Conservation (phyloP, 2,329 filamentous ascomycete genomes). For the Fusarium drepaniforme region DNA sequence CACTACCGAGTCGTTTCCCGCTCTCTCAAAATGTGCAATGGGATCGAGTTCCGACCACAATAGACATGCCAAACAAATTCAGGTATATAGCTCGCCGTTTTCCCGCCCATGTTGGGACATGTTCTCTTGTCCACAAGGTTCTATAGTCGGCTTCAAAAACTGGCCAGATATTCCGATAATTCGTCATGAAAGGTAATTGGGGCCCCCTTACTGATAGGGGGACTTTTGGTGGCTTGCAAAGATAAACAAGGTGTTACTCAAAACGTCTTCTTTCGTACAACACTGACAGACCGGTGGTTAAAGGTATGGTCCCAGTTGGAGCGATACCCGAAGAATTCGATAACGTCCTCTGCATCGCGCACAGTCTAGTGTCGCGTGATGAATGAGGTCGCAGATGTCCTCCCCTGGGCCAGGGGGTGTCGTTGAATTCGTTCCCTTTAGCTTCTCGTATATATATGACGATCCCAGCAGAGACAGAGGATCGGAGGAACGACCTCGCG, state of each 20-base stretch:
- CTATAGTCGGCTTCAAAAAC: neutral
- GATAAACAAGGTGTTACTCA: neutral
- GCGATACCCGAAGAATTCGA: neutral
- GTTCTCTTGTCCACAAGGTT: neutral
- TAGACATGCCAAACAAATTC: neutral
- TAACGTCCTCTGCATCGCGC: neutral
- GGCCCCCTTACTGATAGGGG: neutral
- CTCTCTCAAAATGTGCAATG: neutral
- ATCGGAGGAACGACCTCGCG: neutral
- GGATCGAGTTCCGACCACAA: neutral
- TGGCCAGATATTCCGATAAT: neutral
- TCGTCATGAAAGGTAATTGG: too few species aligned
- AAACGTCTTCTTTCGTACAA: neutral
- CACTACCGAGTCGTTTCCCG: neutral
- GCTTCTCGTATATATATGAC: neutral
- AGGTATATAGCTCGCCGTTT: neutral
- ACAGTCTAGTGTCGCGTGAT: neutral
- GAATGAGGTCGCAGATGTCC: neutral
- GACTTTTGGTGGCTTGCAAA: neutral
- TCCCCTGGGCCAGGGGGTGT: neutral
- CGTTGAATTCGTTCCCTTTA: neutral
- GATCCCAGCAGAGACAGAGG: neutral
- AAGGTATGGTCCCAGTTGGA: neutral
- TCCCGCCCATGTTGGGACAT: neutral
- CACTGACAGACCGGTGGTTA: neutral